Evolutionary conservation across 1,139 yeast genomes (phyloP), one percentile per base, ranked within the genome.

Genomic region (Pichia sp.): DNA sequence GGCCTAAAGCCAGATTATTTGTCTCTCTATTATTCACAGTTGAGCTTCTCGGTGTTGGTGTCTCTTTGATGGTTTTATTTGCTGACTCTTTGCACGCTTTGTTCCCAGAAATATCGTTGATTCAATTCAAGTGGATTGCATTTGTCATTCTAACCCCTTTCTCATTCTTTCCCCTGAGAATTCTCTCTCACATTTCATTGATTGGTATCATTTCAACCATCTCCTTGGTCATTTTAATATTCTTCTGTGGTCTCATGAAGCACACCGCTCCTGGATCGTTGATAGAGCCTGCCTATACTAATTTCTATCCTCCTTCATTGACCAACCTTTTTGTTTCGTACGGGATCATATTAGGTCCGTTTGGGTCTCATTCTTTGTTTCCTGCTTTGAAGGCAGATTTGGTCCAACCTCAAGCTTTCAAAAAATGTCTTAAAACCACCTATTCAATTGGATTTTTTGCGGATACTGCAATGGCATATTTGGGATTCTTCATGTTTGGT

Each of bases 1-100:
- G 66, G 2, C 45, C 73, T 5, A 67, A 65, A 37, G 85, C 82
- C 1, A 67, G 85, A 48, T 64, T 81, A 1, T 60, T 83, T 34
- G 84, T 86, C 26, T 86, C 95, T 0, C 50, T 74, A 4, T 65
- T 87, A 8, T 88, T 90, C 59, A 75, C 90, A 0, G 53, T 85
- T 45, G 82, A 77, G 54, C 64, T 77, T 44, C 48, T 76, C 33
- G 82, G 81, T 1, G 78, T 77, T 38, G 81, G 81, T 0, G 80
- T 77, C 7, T 64, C 81, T 1, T 63, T 77, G 48, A 68, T 75
- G 48, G 78, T 77, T 8, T 63, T 77, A 38, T 75, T 77, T 55
- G 72, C 79, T 44, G 82, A 77, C 57, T 74, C 80, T 1, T 62
- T 76, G 37, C 55, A 60, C 43, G 65, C 71, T 6, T 57, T 77